Evolutionary conservation across 1,139 yeast species (phyloP), one percentile per base, ranked within the genome.

Genomic region (Diutina scorzettiae): DNA sequence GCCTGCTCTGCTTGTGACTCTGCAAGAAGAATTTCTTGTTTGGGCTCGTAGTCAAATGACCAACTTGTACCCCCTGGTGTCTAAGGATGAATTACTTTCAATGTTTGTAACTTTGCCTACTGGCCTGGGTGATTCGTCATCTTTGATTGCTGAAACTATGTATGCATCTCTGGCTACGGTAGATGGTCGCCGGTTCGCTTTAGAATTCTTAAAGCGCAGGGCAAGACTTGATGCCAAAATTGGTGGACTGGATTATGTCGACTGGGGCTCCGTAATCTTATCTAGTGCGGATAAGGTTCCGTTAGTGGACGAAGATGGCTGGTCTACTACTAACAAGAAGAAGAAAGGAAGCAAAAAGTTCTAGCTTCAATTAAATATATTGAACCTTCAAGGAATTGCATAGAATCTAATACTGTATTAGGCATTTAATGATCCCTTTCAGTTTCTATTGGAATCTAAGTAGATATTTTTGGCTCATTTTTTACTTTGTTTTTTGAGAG

Each of bases 181-280:
- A 85, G 96, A 91, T 57, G 98, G 97, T 19, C 78, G 96, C 57
- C 73, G 95, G 49, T 91, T 89, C 66, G 95, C 97, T 1, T 77
- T 74, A 46, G 98, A 91, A 55, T 91, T 91, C 58, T 66, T 82
- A 58, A 83, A 81, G 62, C 78, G 83, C 56, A 80, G 93, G 55
- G 71, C 69, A 49, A 72, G 66, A 45, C 87, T 84, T 42, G 95
- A 85, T 56, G 73, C 64, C 47, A 70, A 68, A 47, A 63, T 73
- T 45, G 73, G 69, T 8, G 45, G 56, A 9, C 67, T 70, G 47
- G 78, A 73, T 51, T 81, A 77, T 28, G 60, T 75, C 45, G 70
- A 76, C 42, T 82, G 95, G 85, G 66, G 73, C 45, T 76, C 79
- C 44, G 86, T 86, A 3, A 65, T 81, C 46, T 50, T 57, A 40